phyloP scores from a whole-genome alignment of 805 yeast genomes.

The Ogataea glucozyma region DNA sequence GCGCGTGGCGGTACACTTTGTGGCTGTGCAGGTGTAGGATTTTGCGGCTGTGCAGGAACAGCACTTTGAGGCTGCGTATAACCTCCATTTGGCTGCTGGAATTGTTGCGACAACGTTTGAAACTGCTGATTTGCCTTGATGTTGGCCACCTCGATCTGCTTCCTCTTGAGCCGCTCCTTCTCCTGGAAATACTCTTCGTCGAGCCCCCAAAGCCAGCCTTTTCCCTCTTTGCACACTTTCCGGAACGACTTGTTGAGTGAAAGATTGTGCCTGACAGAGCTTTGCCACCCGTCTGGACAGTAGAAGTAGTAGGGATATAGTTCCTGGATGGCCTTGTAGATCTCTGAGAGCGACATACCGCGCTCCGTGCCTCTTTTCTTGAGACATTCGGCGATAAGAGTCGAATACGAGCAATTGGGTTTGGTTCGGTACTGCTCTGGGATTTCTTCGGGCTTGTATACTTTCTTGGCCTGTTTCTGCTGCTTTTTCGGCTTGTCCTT shows the following conservation, averaged over 20 bases:
- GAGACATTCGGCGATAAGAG: conserved; percentile 76
- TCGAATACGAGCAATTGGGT: conserved; percentile 80
- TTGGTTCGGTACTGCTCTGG: conserved; percentile 85
- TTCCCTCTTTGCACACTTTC: conserved; percentile 81
- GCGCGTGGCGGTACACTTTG: conserved; percentile 23
- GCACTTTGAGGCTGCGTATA: no score
- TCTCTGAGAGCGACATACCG: conserved; percentile 82
- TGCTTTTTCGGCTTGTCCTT: conserved; percentile 43
- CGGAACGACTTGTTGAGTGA: conserved; percentile 83
- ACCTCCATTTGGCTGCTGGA: no score
- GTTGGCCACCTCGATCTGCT: conserved; percentile 60
- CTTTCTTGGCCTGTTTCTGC: conserved; percentile 57
- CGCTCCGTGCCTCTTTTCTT: conserved; percentile 62
- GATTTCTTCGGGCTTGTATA: conserved; percentile 77
- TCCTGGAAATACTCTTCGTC: conserved; percentile 85
- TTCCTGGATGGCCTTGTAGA: conserved; percentile 83
- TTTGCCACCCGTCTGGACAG: conserved; percentile 98
- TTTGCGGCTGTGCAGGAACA: background rate
- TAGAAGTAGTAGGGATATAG: conserved; percentile 88
- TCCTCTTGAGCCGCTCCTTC: conserved; percentile 67
- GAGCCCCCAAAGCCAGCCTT: conserved; percentile 93
- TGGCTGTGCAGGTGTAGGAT: conserved; percentile 1
- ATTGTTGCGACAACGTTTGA: conserved; percentile 23
- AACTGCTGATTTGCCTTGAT: conserved; percentile 25
- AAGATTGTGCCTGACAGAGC: conserved; percentile 86